Evolutionary conservation across 495 filamentous ascomycete species (phyloP).

Genomic region (Lophium mytilinum): DNA sequence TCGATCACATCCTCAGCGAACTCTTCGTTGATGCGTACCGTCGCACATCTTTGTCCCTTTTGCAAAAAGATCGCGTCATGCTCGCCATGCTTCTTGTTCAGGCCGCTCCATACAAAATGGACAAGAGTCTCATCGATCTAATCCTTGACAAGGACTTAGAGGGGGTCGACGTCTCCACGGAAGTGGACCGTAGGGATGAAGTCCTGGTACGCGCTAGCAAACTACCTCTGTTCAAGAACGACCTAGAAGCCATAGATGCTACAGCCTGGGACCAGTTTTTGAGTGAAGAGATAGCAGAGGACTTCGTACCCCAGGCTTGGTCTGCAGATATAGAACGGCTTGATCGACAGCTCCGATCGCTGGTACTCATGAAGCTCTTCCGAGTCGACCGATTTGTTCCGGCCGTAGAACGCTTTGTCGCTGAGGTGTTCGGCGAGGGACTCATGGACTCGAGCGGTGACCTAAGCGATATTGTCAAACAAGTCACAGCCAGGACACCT

Average conservation of each 20-base stretch:
- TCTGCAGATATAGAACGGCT: constrained; percentile 52
- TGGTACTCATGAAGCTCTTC: constrained; percentile 88
- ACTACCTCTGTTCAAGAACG: constrained; percentile 65
- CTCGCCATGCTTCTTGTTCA: constrained; percentile 95
- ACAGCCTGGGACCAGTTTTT: constrained; percentile 74
- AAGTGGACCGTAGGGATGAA: constrained; percentile 54
- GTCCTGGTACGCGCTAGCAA: constrained; percentile 59
- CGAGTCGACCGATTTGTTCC: constrained; percentile 93
- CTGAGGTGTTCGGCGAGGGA: constrained; percentile 78
- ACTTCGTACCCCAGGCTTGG: constrained; percentile 73
- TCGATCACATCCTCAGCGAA: constrained; percentile 79
- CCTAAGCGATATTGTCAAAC: constrained; percentile 71
- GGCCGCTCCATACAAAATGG: constrained; percentile 88
- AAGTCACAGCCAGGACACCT: constrained; percentile 76
- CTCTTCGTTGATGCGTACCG: constrained; percentile 89
- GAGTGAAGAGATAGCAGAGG: constrained; percentile 78
- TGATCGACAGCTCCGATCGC: constrained; percentile 72
- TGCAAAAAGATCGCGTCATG: constrained; percentile 91
- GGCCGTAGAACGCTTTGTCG: constrained; percentile 78
- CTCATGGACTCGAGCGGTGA: constrained; percentile 76
- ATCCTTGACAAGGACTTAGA: constrained; percentile 73
- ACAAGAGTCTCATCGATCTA: constrained; percentile 74
- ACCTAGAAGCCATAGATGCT: constrained; percentile 51
- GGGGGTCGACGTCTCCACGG: constrained; percentile 69
- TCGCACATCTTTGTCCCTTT: constrained; percentile 79